phyloP scores from a whole-genome alignment of 208 protist species.

The Crithidia fasciculata region DNA sequence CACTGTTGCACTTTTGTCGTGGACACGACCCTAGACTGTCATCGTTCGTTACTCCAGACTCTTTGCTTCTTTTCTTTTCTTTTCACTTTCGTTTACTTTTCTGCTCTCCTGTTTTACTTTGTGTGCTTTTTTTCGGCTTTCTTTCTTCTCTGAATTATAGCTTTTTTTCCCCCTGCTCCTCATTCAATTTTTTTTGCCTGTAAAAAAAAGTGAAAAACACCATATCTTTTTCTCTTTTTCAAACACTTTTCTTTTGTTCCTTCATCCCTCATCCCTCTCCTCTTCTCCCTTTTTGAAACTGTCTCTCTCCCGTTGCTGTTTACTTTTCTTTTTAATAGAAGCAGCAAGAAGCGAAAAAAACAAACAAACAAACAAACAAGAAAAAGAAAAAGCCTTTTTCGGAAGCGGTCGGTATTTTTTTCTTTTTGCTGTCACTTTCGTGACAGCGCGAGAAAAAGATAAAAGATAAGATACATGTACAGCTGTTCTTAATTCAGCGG shows the following conservation, averaged over 20 bases:
- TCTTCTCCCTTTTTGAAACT: constrained; percentile 13
- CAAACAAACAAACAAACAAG: too few relatives aligned
- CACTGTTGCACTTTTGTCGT: not conserved
- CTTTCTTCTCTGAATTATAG: not conserved
- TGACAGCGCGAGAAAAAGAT: too few relatives aligned
- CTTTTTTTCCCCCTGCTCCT: not conserved
- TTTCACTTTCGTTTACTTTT: not conserved
- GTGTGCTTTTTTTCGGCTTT: not conserved
- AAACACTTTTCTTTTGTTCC: constrained; percentile 5
- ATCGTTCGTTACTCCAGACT: constrained; percentile 1
- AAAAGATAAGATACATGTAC: too few relatives aligned
- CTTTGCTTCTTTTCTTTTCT: not conserved
- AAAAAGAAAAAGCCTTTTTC: too few relatives aligned
- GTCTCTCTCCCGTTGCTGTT: too few relatives aligned
- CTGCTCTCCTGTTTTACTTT: constrained; percentile 1
- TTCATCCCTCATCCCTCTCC: not conserved
- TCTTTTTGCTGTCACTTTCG: too few relatives aligned
- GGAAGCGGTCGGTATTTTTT: too few relatives aligned
- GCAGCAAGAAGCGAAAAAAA: too few relatives aligned
- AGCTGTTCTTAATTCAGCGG: too few relatives aligned
- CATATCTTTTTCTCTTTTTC: not conserved
- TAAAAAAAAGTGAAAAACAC: too few relatives aligned
- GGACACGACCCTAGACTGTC: too few relatives aligned
- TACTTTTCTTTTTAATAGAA: too few relatives aligned
- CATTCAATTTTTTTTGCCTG: not conserved